phyloP scores from a whole-genome alignment of 1,139 yeast genomes.

The Diutina scorzettiae region DNA sequence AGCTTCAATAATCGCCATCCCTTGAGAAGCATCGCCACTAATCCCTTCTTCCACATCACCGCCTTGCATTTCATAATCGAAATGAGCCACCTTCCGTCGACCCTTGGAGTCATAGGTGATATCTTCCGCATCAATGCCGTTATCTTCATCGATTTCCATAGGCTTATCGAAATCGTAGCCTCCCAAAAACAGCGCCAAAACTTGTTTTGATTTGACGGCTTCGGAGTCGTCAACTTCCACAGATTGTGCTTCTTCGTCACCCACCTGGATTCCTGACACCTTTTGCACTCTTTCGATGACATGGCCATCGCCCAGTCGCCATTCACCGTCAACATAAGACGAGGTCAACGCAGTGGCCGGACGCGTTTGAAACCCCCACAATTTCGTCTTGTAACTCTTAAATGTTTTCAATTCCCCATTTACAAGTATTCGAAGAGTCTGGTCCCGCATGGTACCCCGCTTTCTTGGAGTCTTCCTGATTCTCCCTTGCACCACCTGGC shows the following conservation, averaged over 20 bases:
- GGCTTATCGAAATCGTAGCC: slow-evolving; percentile 54
- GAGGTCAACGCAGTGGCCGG: slow-evolving; percentile 52
- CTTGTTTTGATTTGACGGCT: slow-evolving; percentile 24
- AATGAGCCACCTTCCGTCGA: slow-evolving; percentile 20
- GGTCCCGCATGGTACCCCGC: slow-evolving; percentile 23
- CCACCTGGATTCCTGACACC: slow-evolving; percentile 6
- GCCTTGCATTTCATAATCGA: slow-evolving; percentile 29
- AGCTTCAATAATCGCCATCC: neutral
- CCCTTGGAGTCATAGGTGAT: slow-evolving; percentile 41
- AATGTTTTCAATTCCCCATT: slow-evolving; percentile 49
- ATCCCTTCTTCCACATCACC: slow-evolving; percentile 12
- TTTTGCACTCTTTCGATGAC: slow-evolving; percentile 43
- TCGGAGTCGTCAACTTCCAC: slow-evolving; percentile 15
- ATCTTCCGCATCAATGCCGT: slow-evolving; percentile 23
- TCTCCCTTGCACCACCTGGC: slow-evolving; percentile 50
- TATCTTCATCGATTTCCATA: slow-evolving; percentile 38
- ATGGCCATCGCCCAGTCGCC: slow-evolving; percentile 82
- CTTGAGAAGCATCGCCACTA: slow-evolving; percentile 10
- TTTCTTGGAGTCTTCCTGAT: slow-evolving; percentile 40
- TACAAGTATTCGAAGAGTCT: slow-evolving; percentile 55
- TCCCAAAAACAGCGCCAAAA: slow-evolving; percentile 40
- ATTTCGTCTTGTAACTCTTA: slow-evolving; percentile 55
- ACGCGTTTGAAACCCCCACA: slow-evolving; percentile 83
- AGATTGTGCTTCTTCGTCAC: slow-evolving; percentile 12
- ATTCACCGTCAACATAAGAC: slow-evolving; percentile 49